Percentiles rank a stretch among this genome's conserved stretches.
Conservation (phyloP, 805 yeast genomes). For the Wickerhamomyces bovis region DNA sequence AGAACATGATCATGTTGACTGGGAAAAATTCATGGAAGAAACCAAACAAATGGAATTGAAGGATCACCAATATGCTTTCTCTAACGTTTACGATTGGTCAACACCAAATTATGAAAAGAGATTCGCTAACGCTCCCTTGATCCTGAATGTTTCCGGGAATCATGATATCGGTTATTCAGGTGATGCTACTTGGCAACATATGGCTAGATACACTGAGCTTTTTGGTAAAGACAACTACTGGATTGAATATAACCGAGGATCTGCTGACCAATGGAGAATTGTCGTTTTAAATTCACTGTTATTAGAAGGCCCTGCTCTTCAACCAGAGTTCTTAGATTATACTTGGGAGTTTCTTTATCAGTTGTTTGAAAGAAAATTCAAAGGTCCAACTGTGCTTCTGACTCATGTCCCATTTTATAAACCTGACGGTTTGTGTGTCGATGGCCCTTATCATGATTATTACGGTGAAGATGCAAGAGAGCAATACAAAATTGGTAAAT, state of each 20-base stretch:
- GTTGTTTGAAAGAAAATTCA: slow-evolving; percentile 47
- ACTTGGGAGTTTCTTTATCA: slow-evolving; percentile 71
- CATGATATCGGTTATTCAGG: slow-evolving; percentile 96
- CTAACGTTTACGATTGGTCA: slow-evolving; percentile 66
- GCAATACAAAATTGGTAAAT: slow-evolving; percentile 61
- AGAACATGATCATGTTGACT: slow-evolving; percentile 49
- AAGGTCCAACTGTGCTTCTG: slow-evolving; percentile 75
- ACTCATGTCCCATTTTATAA: slow-evolving; percentile 91
- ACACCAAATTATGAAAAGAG: slow-evolving; percentile 24
- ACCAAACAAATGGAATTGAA: slow-evolving; percentile 23
- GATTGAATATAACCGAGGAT: slow-evolving; percentile 58
- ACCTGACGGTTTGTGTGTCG: slow-evolving; percentile 73
- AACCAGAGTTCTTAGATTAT: slow-evolving; percentile 57
- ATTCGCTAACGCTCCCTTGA: slow-evolving; percentile 49
- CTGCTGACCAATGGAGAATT: slow-evolving; percentile 73
- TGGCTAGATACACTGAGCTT: slow-evolving; percentile 64
- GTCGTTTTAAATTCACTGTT: slow-evolving; percentile 83
- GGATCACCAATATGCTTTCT: slow-evolving; percentile 44
- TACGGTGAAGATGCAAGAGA: slow-evolving; percentile 51
- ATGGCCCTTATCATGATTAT: slow-evolving; percentile 70
- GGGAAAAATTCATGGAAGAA: slow-evolving; percentile 39
- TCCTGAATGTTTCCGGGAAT: slow-evolving; percentile 86
- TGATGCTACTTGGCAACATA: slow-evolving; percentile 88
- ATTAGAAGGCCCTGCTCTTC: slow-evolving; percentile 85
- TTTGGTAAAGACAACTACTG: slow-evolving; percentile 87